A percentile compares a stretch with the other conserved stretches of the same genome.
Conservation (phyloP, 768 basidiomycete species). For the Pisolithus tinctorius region DNA sequence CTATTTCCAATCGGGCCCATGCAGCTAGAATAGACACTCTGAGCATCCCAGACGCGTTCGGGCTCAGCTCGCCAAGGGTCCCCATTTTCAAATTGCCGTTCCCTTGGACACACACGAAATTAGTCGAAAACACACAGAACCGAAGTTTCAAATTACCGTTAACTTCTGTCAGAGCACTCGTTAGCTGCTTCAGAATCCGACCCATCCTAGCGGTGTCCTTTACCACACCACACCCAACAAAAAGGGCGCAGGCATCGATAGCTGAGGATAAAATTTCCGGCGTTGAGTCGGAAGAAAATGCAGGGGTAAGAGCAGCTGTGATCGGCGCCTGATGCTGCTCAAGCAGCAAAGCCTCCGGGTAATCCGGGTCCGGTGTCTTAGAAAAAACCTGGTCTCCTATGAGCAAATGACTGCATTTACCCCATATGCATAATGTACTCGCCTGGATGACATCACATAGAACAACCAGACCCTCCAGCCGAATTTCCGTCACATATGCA, state of each 20-base stretch:
- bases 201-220: constrained; percentile 91
- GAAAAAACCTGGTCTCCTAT: constrained; percentile 67
- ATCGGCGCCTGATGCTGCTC: constrained; percentile 99
- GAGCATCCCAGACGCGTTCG: constrained; percentile 93
- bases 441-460: constrained; percentile 91
- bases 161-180: constrained; percentile 81
- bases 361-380: constrained; percentile 83
- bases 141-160: constrained; percentile 48
- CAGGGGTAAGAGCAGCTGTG: constrained; percentile 93
- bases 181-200: constrained; percentile 84
- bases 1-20: constrained; percentile 89
- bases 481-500: constrained; percentile 92
- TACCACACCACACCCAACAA: constrained; percentile 91
- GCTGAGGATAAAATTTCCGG: constrained; percentile 93
- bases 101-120: constrained; percentile 39
- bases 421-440: constrained; percentile 5
- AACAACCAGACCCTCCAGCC: constrained; percentile 84
- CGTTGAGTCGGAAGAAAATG: constrained; percentile 91
- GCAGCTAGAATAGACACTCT: constrained; percentile 88
- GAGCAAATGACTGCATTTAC: constrained; percentile 1
- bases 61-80: constrained; percentile 78
- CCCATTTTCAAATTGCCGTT: constrained; percentile 81
- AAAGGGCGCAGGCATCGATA: constrained; percentile 88
- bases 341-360: constrained; percentile 80
- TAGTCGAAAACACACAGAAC: background rate